Evolutionary conservation across 2,329 filamentous ascomycete species (phyloP), one percentile per base, ranked within the genome.

Genomic region (Westerdykella ornata): DNA sequence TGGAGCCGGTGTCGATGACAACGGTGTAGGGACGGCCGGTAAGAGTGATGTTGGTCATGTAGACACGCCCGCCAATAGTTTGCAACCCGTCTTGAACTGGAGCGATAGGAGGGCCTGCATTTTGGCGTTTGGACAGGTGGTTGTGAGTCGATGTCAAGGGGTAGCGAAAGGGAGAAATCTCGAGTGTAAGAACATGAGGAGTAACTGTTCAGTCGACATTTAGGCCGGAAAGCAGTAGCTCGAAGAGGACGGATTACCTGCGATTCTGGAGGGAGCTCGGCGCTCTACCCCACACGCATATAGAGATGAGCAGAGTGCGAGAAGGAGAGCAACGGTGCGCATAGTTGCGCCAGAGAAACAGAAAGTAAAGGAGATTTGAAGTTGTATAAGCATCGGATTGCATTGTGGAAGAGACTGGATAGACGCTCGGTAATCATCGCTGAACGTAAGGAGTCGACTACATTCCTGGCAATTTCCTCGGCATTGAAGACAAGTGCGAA

Each of bases 11-110:
- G 35, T 60, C 58, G 37, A 61, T 47, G 8, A 60, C 54, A 29
- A 60, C 38, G 5, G 50, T 52, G 34, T 59, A 57, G 4, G 41
- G 15, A 2, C 41, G 29, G 7, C 14, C 37, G 13, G 42, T 49
- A 15, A 61, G 34, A 2, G 50, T 54, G n/a, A 59, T 39, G 19
- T 51, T 52, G n/a, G 52, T 52, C 47, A 61, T 56, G 42, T 62
- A 62, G 11, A 63, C 52, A 19, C 58, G 47, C 12, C 58, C 54
- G 5, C 52, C 53, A 1, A 60, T 37, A 14, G 56, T 58, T 34
- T 49, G 37, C 18, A 62, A 46, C 18, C 44, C 30, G 37, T 57
- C 49, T 30, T 54, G 45, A 22, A 51, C 33, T 14, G 38, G n/a
- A 5, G 44, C 49, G 11, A 30, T n/a, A n/a, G 26, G 7, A 35